These are phyloP conservation scores for Saccharomyces jurei DNA, from an alignment of 805 yeast species.

Conservation along the genomic window DNA sequence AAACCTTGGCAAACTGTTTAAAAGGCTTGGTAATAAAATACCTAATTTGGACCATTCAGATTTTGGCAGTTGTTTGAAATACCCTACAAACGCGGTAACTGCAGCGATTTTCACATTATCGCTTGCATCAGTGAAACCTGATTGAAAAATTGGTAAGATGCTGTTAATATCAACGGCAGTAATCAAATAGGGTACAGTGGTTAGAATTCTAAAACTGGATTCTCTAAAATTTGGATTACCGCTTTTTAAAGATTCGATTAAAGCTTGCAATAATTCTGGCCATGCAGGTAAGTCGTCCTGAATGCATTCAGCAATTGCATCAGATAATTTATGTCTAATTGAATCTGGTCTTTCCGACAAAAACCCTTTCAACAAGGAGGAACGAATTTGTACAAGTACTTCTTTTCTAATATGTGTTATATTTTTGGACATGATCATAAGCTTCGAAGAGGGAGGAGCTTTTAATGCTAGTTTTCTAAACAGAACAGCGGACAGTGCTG, in stretches of 20 bases:
- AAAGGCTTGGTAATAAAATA: slow-evolving; percentile 70
- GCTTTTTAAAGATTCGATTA: slow-evolving; percentile 55
- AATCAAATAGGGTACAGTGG: slow-evolving; percentile 74
- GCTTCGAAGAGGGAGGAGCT: slow-evolving; percentile 54
- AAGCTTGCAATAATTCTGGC: slow-evolving; percentile 71
- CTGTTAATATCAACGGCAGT: slow-evolving; percentile 48
- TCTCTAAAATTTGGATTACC: slow-evolving; percentile 68
- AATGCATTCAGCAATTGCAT: slow-evolving; percentile 89
- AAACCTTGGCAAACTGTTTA: slow-evolving; percentile 81
- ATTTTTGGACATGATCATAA: slow-evolving; percentile 65
- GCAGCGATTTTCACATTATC: slow-evolving; percentile 88
- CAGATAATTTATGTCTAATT: slow-evolving; percentile 86
- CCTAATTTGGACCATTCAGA: slow-evolving; percentile 68
- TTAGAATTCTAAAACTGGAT: slow-evolving; percentile 81
- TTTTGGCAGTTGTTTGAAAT: slow-evolving; percentile 76
- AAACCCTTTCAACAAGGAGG: slow-evolving; percentile 66
- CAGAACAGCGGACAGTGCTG: slow-evolving; percentile 76
- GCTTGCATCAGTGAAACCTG: slow-evolving; percentile 70
- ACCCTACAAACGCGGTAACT: slow-evolving; percentile 85
- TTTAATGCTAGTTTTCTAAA: slow-evolving; percentile 80
- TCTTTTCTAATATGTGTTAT: slow-evolving; percentile 58
- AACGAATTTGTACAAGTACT: slow-evolving; percentile 55
- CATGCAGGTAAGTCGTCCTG: slow-evolving; percentile 57
- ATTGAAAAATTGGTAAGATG: slow-evolving; percentile 60
- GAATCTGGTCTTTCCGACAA: slow-evolving; percentile 56